Percentiles rank a stretch among this genome's conserved stretches.
Evolutionary conservation across 306 rosid species (phyloP).

Genomic region (Rosa lucieae): DNA sequence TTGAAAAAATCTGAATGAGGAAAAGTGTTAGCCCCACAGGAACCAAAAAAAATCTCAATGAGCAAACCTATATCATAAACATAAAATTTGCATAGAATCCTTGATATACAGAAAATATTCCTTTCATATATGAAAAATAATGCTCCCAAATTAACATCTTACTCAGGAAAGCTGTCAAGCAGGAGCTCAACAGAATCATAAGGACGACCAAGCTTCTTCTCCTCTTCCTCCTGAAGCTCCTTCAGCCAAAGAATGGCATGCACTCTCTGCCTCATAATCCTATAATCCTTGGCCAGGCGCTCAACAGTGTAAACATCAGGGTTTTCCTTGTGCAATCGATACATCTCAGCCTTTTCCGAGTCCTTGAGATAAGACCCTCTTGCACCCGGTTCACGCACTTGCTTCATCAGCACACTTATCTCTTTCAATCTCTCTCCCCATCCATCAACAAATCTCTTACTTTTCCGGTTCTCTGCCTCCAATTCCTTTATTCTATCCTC

Average conservation of each 20-base stretch:
- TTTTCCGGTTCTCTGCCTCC: constrained; percentile 48
- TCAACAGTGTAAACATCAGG: constrained; percentile 77
- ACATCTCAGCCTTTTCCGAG: constrained; percentile 83
- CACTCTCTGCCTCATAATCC: constrained; percentile 96
- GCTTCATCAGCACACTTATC: constrained; percentile 53
- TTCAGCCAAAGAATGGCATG: constrained; percentile 96
- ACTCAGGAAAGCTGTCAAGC: constrained; percentile 87
- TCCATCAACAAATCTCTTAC: constrained; percentile 51
- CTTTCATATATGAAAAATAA: neutral
- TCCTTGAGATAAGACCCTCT: constrained; percentile 90
- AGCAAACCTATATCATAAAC: neutral
- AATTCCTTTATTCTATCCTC: constrained; percentile 56
- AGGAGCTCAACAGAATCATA: constrained; percentile 85
- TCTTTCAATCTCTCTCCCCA: constrained; percentile 61
- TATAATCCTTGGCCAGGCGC: constrained; percentile 79
- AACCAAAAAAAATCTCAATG: neutral
- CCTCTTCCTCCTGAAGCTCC: constrained; percentile 81
- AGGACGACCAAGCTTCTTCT: constrained; percentile 75
- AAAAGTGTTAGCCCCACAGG: neutral
- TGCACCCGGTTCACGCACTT: constrained; percentile 81
- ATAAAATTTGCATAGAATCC: neutral
- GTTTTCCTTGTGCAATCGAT: constrained; percentile 65
- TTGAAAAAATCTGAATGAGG: constrained; percentile 66
- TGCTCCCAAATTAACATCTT: constrained; percentile 22
- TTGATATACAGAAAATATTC: neutral